phyloP scores from a whole-genome alignment of 2,329 filamentous ascomycete species.

The Lasiodiplodia hormozganensis region DNA sequence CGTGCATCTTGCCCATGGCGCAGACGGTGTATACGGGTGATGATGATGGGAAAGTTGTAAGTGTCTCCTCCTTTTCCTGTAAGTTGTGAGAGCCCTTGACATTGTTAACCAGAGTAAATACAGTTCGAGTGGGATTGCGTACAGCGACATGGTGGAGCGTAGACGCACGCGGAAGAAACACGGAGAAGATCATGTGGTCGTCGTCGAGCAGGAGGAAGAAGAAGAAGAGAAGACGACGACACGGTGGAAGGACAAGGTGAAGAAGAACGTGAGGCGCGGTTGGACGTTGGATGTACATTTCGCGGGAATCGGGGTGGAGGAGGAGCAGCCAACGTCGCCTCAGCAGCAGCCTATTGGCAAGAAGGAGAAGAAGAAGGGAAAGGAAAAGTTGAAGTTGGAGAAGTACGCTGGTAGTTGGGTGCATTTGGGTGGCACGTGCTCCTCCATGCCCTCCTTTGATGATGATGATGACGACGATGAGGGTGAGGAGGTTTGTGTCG shows the following conservation, averaged over 20 bases:
- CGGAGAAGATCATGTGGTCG: neutral
- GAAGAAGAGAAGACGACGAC: neutral
- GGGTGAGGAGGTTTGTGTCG: neutral
- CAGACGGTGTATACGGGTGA: slow-evolving; percentile 91
- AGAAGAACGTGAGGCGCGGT: neutral
- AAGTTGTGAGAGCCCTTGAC: slow-evolving; percentile 9
- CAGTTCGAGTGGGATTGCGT: slow-evolving; percentile 67
- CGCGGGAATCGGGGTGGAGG: neutral
- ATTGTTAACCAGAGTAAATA: slow-evolving; percentile 14
- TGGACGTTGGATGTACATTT: slow-evolving; percentile 1
- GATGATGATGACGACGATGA: neutral
- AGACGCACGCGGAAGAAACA: neutral
- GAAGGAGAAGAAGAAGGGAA: neutral
- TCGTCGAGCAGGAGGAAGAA: neutral
- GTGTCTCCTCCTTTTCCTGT: too few relatives aligned
- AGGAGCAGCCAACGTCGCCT: too few relatives aligned
- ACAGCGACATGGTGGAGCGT: slow-evolving; percentile 49
- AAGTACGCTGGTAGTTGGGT: neutral
- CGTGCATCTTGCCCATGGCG: slow-evolving; percentile 83
- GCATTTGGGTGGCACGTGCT: neutral
- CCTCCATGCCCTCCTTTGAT: neutral
- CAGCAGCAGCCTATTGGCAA: neutral
- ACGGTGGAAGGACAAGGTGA: neutral
- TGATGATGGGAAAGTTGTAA: slow-evolving; percentile 80
- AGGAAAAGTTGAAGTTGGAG: neutral